Conservation (phyloP, 1,139 yeast species). For the Yamadazyma taylorii region DNA sequence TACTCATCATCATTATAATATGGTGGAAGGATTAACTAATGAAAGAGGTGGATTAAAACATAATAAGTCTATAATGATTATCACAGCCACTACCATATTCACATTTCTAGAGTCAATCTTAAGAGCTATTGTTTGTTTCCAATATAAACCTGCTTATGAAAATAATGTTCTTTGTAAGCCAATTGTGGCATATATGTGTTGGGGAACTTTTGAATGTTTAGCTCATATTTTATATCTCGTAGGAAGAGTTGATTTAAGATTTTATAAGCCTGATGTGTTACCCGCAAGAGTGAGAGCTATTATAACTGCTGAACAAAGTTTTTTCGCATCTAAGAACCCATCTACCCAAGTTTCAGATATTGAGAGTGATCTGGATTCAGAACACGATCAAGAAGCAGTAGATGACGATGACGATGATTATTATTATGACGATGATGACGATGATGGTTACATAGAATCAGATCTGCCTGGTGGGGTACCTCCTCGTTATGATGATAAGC, state of each 20-base stretch:
- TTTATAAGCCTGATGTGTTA: constrained; percentile 46
- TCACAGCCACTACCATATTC: constrained; percentile 33
- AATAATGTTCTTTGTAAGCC: constrained; percentile 20
- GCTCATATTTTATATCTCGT: constrained; percentile 37
- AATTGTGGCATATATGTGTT: constrained; percentile 34
- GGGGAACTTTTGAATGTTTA: constrained; percentile 42
- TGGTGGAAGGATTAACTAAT: constrained; percentile 43
- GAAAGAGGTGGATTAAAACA: constrained; percentile 41
- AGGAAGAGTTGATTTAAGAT: constrained; percentile 48
- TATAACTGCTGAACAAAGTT: constrained; percentile 43
- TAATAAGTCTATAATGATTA: constrained; percentile 34
- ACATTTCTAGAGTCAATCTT: constrained; percentile 33
- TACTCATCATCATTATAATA: constrained; percentile 41
- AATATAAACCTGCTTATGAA: constrained; percentile 17
- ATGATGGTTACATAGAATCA: constrained; percentile 5
- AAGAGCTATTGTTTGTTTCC: constrained; percentile 35
- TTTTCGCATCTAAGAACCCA: constrained; percentile 13
- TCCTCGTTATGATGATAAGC: constrained; percentile 10
- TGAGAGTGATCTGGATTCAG: constrained; percentile 5
- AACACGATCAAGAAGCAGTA: constrained; percentile 5
- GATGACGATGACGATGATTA: constrained; percentile 11
- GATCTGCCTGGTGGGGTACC: constrained; percentile 7
- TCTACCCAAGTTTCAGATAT: constrained; percentile 12
- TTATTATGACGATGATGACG: constrained; percentile 5
- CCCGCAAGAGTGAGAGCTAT: constrained; percentile 39